Conservation (phyloP, 2,329 filamentous ascomycete genomes). For the Aureobasidium sp. region DNA sequence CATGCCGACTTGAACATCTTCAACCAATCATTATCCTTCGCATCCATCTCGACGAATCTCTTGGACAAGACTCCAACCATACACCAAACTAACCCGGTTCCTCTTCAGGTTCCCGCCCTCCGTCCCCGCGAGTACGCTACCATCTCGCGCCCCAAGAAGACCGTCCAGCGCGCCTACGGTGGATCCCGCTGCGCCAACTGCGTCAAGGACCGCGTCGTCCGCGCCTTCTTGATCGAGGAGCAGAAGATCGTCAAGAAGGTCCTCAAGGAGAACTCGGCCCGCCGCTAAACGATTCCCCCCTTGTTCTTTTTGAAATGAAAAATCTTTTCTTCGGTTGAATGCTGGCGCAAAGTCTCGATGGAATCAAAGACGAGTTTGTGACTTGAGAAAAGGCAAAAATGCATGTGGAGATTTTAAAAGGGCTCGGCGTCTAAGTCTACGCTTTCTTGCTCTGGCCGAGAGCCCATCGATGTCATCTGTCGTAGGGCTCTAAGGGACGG, state of each 20-base stretch:
- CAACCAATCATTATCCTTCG: not conserved
- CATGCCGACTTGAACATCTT: not conserved
- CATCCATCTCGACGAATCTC: slow-evolving; percentile 4
- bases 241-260: slow-evolving; percentile 99
- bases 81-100: not conserved
- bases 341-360: slow-evolving; percentile 10
- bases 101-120: slow-evolving; percentile 75
- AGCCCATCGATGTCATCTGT: not conserved
- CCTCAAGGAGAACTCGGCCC: slow-evolving; percentile 68
- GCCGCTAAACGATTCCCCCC: slow-evolving; percentile 11
- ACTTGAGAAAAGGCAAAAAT: slow-evolving; percentile 10
- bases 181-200: slow-evolving; percentile 98
- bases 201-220: slow-evolving; percentile 94
- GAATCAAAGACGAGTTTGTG: slow-evolving; percentile 9
- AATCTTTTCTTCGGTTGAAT: slow-evolving; percentile 12
- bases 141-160: slow-evolving; percentile 99
- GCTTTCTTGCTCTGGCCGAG: slow-evolving; percentile 7
- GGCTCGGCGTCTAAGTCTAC: slow-evolving; percentile 10
- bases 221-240: slow-evolving; percentile 99
- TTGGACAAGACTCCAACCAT: not conserved
- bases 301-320: slow-evolving; percentile 11
- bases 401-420: slow-evolving; percentile 11
- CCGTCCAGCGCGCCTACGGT: slow-evolving; percentile 95
- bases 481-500: slow-evolving; percentile 4
- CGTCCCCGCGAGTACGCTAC: slow-evolving; percentile 95